Conservation (phyloP, 805 yeast genomes). For the Candida verbasci region DNA sequence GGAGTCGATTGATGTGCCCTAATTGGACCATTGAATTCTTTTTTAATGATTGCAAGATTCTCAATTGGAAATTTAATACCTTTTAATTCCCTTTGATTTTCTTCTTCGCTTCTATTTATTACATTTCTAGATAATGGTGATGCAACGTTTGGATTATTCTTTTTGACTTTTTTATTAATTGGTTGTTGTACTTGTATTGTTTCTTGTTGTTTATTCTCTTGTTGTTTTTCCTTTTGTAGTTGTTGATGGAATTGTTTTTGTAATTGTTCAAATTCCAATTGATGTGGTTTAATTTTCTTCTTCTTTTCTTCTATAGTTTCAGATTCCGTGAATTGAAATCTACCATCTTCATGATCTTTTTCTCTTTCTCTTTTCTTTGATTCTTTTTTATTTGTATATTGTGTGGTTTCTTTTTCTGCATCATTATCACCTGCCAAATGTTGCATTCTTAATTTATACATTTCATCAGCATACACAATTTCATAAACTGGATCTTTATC, state of each 20-base stretch:
- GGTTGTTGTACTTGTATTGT: not conserved
- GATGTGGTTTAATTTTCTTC: constrained; percentile 1
- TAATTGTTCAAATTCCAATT: not conserved
- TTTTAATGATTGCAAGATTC: too few species aligned
- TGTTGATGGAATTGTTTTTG: not conserved
- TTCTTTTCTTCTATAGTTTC: constrained; percentile 5
- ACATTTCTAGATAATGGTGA: constrained; percentile 13
- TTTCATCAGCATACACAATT: constrained; percentile 42
- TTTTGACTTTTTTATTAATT: constrained; percentile 6
- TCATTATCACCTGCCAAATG: constrained; percentile 41
- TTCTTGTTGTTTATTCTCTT: not conserved
- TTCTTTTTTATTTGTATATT: constrained; percentile 16
- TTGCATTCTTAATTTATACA: constrained; percentile 41
- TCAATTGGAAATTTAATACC: not conserved
- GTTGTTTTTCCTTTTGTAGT: not conserved
- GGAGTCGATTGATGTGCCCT: too few species aligned
- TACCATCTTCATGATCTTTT: constrained; percentile 5
- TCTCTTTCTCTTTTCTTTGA: constrained; percentile 9
- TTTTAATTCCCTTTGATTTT: too few species aligned
- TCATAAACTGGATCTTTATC: constrained; percentile 49
- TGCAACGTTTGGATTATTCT: constrained; percentile 11
- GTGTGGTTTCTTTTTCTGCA: constrained; percentile 19
- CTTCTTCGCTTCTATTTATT: too few species aligned
- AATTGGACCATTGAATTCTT: too few species aligned
- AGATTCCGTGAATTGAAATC: not conserved